Percentiles rank a stretch among this genome's conserved stretches.
phyloP scores from a whole-genome alignment of 805 yeast species.

The Candida silvicultrix region DNA sequence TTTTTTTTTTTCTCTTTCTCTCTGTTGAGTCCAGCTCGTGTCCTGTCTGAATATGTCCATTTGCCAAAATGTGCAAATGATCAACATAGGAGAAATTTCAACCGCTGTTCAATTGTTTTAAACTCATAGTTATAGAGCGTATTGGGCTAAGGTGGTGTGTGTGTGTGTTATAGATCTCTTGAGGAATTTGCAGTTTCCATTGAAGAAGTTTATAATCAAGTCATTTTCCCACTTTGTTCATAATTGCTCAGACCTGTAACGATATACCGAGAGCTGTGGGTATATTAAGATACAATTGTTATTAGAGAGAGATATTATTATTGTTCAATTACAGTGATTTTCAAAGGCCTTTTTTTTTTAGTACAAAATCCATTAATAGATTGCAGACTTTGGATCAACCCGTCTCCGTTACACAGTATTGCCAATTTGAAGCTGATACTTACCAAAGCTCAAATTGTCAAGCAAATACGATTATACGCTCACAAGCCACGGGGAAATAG shows the following conservation, averaged over 20 bases:
- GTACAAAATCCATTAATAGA: neutral
- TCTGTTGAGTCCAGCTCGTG: no score
- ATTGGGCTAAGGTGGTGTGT: neutral
- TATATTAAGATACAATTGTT: no score
- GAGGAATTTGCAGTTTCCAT: neutral
- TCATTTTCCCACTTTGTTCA: neutral
- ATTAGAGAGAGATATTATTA: neutral
- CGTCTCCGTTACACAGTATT: neutral
- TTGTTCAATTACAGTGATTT: neutral
- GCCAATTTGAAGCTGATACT: no score
- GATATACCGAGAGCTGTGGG: neutral
- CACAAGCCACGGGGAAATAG: neutral
- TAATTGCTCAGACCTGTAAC: neutral
- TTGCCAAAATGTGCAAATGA: neutral
- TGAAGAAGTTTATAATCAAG: no score
- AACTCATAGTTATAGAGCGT: neutral
- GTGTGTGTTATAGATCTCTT: neutral
- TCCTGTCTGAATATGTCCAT: neutral
- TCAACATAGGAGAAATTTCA: neutral
- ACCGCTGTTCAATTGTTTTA: neutral
- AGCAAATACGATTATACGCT: neutral
- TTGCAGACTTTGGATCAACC: neutral
- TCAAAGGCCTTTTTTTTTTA: no score
- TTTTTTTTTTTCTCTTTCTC: no score
- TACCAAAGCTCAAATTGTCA: no score